A percentile compares a stretch with the other conserved stretches of the same genome.
These are phyloP conservation scores for Aspergillus cavernicola DNA, from an alignment of 495 filamentous ascomycete species.

Conservation along the genomic window DNA sequence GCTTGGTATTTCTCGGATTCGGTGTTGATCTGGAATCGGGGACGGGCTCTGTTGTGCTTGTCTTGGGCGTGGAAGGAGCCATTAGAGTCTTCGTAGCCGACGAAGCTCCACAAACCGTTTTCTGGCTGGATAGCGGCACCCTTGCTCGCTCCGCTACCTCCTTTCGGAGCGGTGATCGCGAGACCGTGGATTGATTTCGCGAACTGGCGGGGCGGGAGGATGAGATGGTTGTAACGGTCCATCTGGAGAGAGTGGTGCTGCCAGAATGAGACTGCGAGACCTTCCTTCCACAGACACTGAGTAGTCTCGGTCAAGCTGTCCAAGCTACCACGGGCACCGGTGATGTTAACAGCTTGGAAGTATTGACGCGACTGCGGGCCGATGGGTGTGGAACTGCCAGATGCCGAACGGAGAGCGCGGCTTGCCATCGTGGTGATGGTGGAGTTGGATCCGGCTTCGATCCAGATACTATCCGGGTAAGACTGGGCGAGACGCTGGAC, in stretches of 20 bases:
- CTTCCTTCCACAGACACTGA: conserved; percentile 43
- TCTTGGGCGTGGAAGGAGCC: too few species aligned
- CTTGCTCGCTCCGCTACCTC: too few species aligned
- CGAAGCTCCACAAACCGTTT: conserved; percentile 22
- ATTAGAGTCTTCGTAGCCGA: conserved; percentile 35
- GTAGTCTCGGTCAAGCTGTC: conserved; percentile 38
- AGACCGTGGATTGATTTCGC: conserved; percentile 38
- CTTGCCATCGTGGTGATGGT: conserved; percentile 43
- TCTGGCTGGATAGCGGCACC: background rate
- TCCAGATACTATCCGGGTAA: conserved; percentile 32
- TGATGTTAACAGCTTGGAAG: conserved; percentile 44
- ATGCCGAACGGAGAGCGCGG: conserved; percentile 20
- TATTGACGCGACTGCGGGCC: conserved; percentile 5
- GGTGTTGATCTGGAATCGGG: conserved; percentile 47
- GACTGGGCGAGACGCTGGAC: conserved; percentile 35
- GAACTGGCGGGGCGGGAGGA: conserved; percentile 51
- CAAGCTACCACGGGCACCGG: conserved; percentile 15
- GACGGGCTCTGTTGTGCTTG: conserved; percentile 16
- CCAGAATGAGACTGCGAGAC: conserved; percentile 43
- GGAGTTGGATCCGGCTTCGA: conserved; percentile 49
- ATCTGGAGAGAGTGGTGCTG: conserved; percentile 34
- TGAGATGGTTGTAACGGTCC: conserved; percentile 25
- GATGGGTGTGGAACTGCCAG: background rate
- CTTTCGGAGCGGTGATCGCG: conserved; percentile 13
- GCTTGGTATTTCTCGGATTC: conserved; percentile 30